Conservation (phyloP, 768 basidiomycete genomes). For the Leccinum barrowsii region DNA sequence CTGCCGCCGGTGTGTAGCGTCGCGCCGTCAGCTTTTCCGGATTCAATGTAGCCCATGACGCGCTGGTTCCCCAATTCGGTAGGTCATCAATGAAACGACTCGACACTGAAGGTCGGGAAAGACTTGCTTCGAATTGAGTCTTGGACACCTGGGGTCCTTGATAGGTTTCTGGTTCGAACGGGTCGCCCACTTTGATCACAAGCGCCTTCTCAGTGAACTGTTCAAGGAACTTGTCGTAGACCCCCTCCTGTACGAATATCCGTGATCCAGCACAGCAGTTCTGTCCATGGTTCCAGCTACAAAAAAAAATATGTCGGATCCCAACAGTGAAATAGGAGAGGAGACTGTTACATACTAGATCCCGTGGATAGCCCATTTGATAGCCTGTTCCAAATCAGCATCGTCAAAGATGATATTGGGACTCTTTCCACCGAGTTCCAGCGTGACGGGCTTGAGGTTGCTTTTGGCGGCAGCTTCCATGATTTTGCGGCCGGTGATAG, state of each 20-base stretch:
- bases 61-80: not conserved
- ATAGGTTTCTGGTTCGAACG: slow-evolving; percentile 3
- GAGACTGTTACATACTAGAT: slow-evolving; percentile 5
- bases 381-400: slow-evolving; percentile 11
- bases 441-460: slow-evolving; percentile 9
- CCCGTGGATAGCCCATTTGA: slow-evolving; percentile 9
- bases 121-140: slow-evolving; percentile 5
- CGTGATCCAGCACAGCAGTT: slow-evolving; percentile 10
- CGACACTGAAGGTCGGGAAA: too few species aligned
- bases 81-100: not conserved
- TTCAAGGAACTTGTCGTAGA: slow-evolving; percentile 4
- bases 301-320: not conserved
- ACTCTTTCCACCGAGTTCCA: slow-evolving; percentile 14
- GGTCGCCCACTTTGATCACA: slow-evolving; percentile 7
- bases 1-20: slow-evolving; percentile 2
- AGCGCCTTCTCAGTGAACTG: slow-evolving; percentile 7
- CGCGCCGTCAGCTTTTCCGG: slow-evolving; percentile 5
- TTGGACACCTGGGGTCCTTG: slow-evolving; percentile 13
- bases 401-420: slow-evolving; percentile 11
- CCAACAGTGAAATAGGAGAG: not conserved
- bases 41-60: slow-evolving; percentile 11
- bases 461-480: slow-evolving; percentile 12
- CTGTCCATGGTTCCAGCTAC: slow-evolving; percentile 9
- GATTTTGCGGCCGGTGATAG: slow-evolving; percentile 11
- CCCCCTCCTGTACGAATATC: slow-evolving; percentile 9